These are phyloP conservation scores for Microsporum canis DNA, from an alignment of 2,329 filamentous ascomycete species.

Conservation along the genomic window DNA sequence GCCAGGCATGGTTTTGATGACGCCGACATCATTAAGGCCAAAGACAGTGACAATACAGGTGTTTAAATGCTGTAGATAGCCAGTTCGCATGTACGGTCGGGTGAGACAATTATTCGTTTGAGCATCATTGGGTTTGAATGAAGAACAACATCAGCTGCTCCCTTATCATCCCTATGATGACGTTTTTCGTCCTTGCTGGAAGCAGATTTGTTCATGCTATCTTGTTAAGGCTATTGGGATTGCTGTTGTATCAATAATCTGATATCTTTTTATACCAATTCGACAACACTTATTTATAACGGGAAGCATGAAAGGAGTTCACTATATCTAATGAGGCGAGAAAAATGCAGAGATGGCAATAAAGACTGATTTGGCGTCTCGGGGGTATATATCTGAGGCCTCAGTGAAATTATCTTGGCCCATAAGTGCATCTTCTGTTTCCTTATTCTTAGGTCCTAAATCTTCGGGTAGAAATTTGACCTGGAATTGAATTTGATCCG, in stretches of 20 bases:
- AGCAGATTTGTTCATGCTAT: slow-evolving; percentile 35
- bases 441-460: not conserved
- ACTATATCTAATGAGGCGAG: slow-evolving; percentile 12
- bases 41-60: too few relatives aligned
- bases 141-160: too few relatives aligned
- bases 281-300: not conserved
- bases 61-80: too few relatives aligned
- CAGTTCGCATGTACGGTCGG: too few relatives aligned
- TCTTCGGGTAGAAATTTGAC: not conserved
- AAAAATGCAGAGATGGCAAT: slow-evolving; percentile 10
- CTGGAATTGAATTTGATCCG: not conserved
- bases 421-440: not conserved
- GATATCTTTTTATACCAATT: not conserved
- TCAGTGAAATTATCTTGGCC: not conserved
- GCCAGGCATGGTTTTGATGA: too few relatives aligned
- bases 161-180: too few relatives aligned
- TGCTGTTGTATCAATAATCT: slow-evolving; percentile 27
- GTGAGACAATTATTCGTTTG: too few relatives aligned
- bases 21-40: too few relatives aligned
- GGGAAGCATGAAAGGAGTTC: not conserved
- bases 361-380: not conserved
- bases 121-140: too few relatives aligned
- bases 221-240: slow-evolving; percentile 37
- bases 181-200: too few relatives aligned
- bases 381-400: not conserved